Conservation (phyloP, 2,329 filamentous ascomycete species). For the Calonectria crousiana region DNA sequence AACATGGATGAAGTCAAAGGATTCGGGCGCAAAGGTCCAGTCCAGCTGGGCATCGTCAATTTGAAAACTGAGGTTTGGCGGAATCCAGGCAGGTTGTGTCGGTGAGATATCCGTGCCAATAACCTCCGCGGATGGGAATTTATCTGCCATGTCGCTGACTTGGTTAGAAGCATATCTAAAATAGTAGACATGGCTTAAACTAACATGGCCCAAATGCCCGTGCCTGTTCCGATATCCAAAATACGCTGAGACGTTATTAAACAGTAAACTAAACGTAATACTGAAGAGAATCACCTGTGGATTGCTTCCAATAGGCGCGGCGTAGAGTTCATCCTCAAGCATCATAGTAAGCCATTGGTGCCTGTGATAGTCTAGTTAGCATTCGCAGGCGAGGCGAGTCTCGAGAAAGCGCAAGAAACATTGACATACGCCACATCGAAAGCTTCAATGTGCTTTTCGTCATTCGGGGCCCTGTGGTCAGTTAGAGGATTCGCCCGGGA, state of each 20-base stretch:
- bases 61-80: conserved; percentile 11
- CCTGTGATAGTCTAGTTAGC: background rate
- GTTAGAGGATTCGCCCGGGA: background rate
- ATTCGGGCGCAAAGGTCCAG: conserved; percentile 18
- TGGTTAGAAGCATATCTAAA: background rate
- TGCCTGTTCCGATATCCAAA: conserved; percentile 16
- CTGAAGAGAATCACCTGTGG: conserved; percentile 11
- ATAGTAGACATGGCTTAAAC: rapidly evolving
- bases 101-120: conserved; percentile 11
- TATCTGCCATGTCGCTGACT: conserved; percentile 4
- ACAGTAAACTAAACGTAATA: rapidly evolving
- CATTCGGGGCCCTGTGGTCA: conserved; percentile 26
- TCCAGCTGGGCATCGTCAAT: conserved; percentile 14
- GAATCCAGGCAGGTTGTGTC: conserved; percentile 8
- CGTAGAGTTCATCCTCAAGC: conserved; percentile 29
- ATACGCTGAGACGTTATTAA: conserved; percentile 17
- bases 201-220: conserved; percentile 18
- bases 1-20: conserved; percentile 32
- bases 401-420: background rate
- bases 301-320: conserved; percentile 16
- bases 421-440: conserved; percentile 28
- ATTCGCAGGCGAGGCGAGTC: too few species aligned
- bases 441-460: conserved; percentile 31
- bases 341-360: conserved; percentile 36
- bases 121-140: conserved; percentile 7